Evolutionary conservation across 768 basidiomycete genomes (phyloP), one percentile per base, ranked within the genome.

Genomic region (Serpula lacrymans): DNA sequence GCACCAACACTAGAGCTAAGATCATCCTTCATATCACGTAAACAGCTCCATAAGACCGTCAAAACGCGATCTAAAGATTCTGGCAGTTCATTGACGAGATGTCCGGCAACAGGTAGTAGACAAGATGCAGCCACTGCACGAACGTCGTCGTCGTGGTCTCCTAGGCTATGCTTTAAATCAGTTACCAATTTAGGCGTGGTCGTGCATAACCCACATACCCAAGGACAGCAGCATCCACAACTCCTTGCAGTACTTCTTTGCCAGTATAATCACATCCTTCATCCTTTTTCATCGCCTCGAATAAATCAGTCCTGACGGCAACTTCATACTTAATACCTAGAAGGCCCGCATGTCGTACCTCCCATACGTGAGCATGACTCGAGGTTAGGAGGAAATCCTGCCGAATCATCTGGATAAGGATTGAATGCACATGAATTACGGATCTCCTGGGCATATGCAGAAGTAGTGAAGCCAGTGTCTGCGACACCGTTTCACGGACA

Each of bases 261-360:
- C 81, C 83, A 5, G 58, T 60, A 42, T 65, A 58, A n/a, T 58
- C 58, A 9, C 58, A 47, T 3, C 63, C 63, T 26, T 60, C 62
- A 21, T 64, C 69, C 47, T 46, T 60, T 29, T 53, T 51, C 6
- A 65, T 56, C 18, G 59, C 63, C 12, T 78, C 76, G 42, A 98
- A 82, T 17, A 97, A 65, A 58, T 96, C 92, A 39, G 74, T 80
- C 48, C 92, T 71, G 13, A 98, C 96, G 11, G 95, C 96, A 26
- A 98, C 93, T 60, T 97, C 90, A 59, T 98, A 98, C 69, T 97
- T 97, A 60, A 99, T 82, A 1, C 96, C 96, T 7, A 98, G 75
- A 44, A 99, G 67, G 21, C 96, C 96, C n/a, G 96, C 94, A 68
- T 99, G 96, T 40, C 95, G 77, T 36, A 99, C 86, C 63, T 98